Evolutionary conservation across 495 filamentous ascomycete genomes (phyloP).

Genomic region (Aspergillus kassunensis): DNA sequence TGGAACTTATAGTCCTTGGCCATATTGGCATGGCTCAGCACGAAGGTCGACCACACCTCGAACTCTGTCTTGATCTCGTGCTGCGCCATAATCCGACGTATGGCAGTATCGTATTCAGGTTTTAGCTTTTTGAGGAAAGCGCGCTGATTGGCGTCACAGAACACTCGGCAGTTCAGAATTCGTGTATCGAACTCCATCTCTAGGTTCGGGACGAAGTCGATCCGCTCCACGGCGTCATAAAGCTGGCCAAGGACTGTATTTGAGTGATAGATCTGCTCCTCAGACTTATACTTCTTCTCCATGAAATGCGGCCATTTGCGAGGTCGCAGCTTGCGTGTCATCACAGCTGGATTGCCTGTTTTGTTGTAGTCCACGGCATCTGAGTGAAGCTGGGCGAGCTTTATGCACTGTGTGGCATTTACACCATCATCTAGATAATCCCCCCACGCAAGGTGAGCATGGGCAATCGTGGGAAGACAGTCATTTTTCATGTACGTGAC

Average conservation of each 20-base stretch:
- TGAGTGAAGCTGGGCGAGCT: conserved; percentile 80
- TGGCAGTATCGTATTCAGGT: conserved; percentile 66
- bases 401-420: conserved; percentile 64
- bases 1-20: conserved; percentile 78
- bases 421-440: conserved; percentile 62
- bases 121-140: conserved; percentile 65
- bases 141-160: too few species aligned
- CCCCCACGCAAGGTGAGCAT: conserved; percentile 75
- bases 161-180: conserved; percentile 62
- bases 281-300: conserved; percentile 58
- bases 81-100: conserved; percentile 80
- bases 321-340: conserved; percentile 58
- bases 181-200: conserved; percentile 69
- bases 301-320: conserved; percentile 83
- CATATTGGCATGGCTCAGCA: conserved; percentile 63
- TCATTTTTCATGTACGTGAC: conserved; percentile 94
- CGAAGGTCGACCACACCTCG: conserved; percentile 83
- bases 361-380: conserved; percentile 92
- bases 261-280: conserved; percentile 61
- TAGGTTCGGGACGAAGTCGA: conserved; percentile 69
- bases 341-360: conserved; percentile 70
- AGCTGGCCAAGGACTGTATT: conserved; percentile 72
- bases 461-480: conserved; percentile 71
- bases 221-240: conserved; percentile 66
- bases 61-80: conserved; percentile 85